A percentile compares a stretch with the other conserved stretches of the same genome.
phyloP scores from a whole-genome alignment of 2,329 filamentous ascomycete genomes.

The Huntiella omanensis region DNA sequence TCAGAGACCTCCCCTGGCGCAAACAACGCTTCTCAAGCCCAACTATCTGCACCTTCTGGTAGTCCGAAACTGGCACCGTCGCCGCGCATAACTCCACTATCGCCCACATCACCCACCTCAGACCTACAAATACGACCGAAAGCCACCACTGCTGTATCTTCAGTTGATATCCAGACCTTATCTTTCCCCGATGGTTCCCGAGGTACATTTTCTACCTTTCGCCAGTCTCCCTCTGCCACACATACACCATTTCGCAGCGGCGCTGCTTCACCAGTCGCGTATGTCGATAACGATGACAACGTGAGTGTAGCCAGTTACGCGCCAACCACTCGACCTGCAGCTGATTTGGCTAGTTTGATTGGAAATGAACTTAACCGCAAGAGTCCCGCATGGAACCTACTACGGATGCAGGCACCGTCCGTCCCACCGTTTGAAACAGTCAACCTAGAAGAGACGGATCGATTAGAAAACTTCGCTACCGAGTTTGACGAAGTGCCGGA shows the following conservation, averaged over 20 bases:
- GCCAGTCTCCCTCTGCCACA: slow-evolving; percentile 19
- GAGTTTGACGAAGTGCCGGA: slow-evolving; percentile 66
- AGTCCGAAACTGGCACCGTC: background rate
- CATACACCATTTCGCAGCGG: slow-evolving; percentile 20
- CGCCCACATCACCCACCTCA: background rate
- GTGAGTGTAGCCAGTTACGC: slow-evolving; percentile 49
- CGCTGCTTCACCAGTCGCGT: slow-evolving; percentile 21
- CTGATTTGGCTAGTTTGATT: slow-evolving; percentile 67
- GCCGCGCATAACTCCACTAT: background rate
- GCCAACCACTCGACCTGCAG: slow-evolving; percentile 40
- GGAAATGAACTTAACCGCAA: slow-evolving; percentile 48
- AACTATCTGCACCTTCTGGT: too few species aligned
- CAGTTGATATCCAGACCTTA: slow-evolving; percentile 62
- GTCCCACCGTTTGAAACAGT: slow-evolving; percentile 41
- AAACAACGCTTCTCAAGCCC: background rate
- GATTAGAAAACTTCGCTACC: slow-evolving; percentile 46
- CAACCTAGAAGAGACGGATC: slow-evolving; percentile 26
- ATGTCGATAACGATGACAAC: slow-evolving; percentile 36
- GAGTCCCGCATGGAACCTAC: slow-evolving; percentile 49
- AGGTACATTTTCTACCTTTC: slow-evolving; percentile 37
- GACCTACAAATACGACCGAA: slow-evolving; percentile 27
- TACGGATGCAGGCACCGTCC: slow-evolving; percentile 42
- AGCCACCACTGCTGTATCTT: slow-evolving; percentile 69
- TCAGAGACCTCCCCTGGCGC: too few species aligned
- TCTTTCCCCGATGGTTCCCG: slow-evolving; percentile 51